phyloP scores from a whole-genome alignment of 257 asterid species.

The Solanum pimpinellifolium region DNA sequence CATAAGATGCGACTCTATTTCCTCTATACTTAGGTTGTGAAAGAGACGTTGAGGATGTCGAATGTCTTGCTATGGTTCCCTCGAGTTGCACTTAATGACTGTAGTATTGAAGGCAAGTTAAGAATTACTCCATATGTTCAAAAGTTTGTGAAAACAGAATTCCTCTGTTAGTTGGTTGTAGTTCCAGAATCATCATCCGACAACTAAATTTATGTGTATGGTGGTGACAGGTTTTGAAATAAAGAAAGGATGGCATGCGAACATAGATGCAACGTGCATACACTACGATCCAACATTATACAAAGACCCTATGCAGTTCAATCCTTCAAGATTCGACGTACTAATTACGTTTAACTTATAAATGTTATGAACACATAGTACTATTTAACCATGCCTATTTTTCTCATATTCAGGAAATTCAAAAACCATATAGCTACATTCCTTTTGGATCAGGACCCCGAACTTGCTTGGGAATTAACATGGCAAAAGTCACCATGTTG shows the following conservation, averaged over 20 bases:
- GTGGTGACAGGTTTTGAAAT: slow-evolving; percentile 35
- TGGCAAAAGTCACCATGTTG: slow-evolving; percentile 52
- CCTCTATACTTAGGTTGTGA: slow-evolving; percentile 28
- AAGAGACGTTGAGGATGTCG: slow-evolving; percentile 62
- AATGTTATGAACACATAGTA: not conserved
- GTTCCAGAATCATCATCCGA: not conserved
- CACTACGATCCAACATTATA: slow-evolving; percentile 39
- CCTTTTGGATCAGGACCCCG: slow-evolving; percentile 60
- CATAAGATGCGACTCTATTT: not conserved
- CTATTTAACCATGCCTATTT: not conserved
- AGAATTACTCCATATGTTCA: not conserved
- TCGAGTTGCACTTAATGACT: slow-evolving; percentile 35
- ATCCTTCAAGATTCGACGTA: slow-evolving; percentile 65
- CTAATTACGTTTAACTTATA: not conserved
- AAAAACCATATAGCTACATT: slow-evolving; percentile 44
- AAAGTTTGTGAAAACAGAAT: not conserved
- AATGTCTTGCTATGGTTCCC: slow-evolving; percentile 55
- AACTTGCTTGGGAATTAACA: slow-evolving; percentile 55
- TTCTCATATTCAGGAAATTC: slow-evolving; percentile 35
- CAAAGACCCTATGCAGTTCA: slow-evolving; percentile 35
- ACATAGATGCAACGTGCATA: slow-evolving; percentile 49
- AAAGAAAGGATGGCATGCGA: slow-evolving; percentile 62
- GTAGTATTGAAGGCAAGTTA: slow-evolving; percentile 41
- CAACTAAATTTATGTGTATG: not conserved
- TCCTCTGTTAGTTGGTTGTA: not conserved